Evolutionary conservation across 352 stramenopile species (phyloP), one percentile per base, ranked within the genome.

Genomic region (Ophiocytium majus): DNA sequence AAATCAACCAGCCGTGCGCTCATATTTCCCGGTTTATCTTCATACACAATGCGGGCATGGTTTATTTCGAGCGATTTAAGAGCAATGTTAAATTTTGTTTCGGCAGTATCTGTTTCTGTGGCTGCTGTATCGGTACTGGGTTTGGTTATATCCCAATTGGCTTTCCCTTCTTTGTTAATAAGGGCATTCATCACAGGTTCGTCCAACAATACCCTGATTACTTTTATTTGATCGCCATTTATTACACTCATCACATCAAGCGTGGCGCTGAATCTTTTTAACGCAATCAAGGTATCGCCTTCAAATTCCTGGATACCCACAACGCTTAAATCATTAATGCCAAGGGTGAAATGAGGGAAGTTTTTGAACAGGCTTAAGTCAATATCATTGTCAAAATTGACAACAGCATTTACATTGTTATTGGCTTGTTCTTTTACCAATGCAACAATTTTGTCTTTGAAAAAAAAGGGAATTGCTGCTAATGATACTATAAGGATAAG

Each of bases 131-230:
- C 57, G 57, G 57, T 71, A 71, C 57, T 71, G 23, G 57, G 57
- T 71, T 71, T 71, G 57, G 57, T 28, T 23, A 71, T 71, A 71
- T 71, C 57, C 57, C 57, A 71, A 71, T 71, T 71, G 57, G 57
- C 57, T 71, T 71, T 71, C 28, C 57, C 57, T 71, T 23, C 57
- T 71, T 71, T 71, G 28, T 71, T 28, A 71, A 71, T 71, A n/a
- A n/a, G n/a, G n/a, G n/a, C n/a, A n/a, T n/a, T n/a, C n/a, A n/a
- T n/a, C n/a, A n/a, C n/a, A n/a, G n/a, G n/a, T n/a, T n/a, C n/a
- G n/a, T n/a, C n/a, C n/a, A n/a, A n/a, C n/a, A n/a, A n/a, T n/a
- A n/a, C n/a, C n/a, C n/a, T n/a, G n/a, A n/a, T n/a, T n/a, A n/a
- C n/a, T 71, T 23, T 28, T 23, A 71, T 71, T 23, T 23, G 28